Conservation (phyloP, 1,139 yeast species). For the Pichiaceae sp. region DNA sequence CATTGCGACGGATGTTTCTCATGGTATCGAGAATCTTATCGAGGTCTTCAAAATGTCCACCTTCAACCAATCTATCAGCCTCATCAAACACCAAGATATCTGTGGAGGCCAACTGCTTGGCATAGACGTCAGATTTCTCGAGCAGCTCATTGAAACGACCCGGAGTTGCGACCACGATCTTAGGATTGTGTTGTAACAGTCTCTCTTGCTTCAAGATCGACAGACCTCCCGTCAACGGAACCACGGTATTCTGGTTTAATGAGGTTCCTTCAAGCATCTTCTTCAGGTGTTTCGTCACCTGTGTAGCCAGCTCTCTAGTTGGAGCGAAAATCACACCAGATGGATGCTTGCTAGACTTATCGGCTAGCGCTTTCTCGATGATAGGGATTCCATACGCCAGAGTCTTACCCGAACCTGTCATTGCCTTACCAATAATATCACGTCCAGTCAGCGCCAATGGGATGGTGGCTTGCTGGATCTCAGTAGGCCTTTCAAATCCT, state of each 20-base stretch:
- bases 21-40: constrained; percentile 70
- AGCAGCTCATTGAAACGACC: constrained; percentile 84
- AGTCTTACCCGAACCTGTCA: constrained; percentile 98
- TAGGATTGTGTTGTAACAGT: constrained; percentile 64
- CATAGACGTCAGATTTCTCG: constrained; percentile 49
- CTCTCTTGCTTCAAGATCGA: constrained; percentile 91
- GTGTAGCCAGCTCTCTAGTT: constrained; percentile 93
- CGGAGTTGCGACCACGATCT: constrained; percentile 88
- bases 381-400: constrained; percentile 95
- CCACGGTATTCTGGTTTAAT: constrained; percentile 45
- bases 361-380: constrained; percentile 49
- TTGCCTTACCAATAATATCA: constrained; percentile 91
- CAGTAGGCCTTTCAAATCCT: constrained; percentile 69
- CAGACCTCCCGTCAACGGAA: constrained; percentile 90
- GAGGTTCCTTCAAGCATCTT: constrained; percentile 54
- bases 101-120: constrained; percentile 49
- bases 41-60: constrained; percentile 93
- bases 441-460: constrained; percentile 66
- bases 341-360: constrained; percentile 34
- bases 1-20: constrained; percentile 26
- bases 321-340: constrained; percentile 85
- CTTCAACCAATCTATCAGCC: constrained; percentile 93
- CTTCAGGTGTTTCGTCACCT: constrained; percentile 75
- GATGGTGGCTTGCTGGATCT: constrained; percentile 70
- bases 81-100: constrained; percentile 84